These are phyloP conservation scores for Dendrobium chrysotoxum DNA, from an alignment of 106 monocot species.

Conservation along the genomic window DNA sequence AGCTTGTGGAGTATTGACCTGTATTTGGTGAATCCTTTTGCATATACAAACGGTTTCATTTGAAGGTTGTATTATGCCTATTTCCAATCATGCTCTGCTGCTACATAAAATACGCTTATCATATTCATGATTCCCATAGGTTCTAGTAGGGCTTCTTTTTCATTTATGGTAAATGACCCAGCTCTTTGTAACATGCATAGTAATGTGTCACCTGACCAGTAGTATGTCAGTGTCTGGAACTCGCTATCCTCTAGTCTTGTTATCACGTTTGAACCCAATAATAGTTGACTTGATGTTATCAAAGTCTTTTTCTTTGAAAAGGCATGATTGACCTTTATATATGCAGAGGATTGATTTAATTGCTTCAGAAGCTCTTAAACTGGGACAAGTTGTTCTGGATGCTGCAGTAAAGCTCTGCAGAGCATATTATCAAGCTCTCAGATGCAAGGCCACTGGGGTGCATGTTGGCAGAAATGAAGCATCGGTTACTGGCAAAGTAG, in stretches of 20 bases:
- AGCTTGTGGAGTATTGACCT: too few species aligned
- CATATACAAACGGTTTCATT: background rate
- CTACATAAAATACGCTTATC: background rate
- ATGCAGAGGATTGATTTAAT: constrained; percentile 62
- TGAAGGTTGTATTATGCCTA: background rate
- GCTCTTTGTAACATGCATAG: background rate
- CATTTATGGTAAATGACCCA: background rate
- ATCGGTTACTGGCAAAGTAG: constrained; percentile 10
- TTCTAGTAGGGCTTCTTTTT: background rate
- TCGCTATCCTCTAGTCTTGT: background rate
- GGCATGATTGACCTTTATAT: background rate
- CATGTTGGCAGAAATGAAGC: constrained; percentile 8
- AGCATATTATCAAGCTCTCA: constrained; percentile 51
- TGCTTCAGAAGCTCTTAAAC: constrained; percentile 59
- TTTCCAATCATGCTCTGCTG: background rate
- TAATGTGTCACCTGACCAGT: background rate
- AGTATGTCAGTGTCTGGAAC: background rate
- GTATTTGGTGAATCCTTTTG: background rate
- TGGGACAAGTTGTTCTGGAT: constrained; percentile 65
- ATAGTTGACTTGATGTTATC: background rate
- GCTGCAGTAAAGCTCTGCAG: constrained; percentile 56
- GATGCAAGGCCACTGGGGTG: constrained; percentile 8
- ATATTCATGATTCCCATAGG: background rate
- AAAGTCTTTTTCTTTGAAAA: background rate
- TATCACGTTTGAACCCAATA: background rate